Evolutionary conservation across 805 yeast genomes (phyloP).

Genomic region (Ogataea allantospora): DNA sequence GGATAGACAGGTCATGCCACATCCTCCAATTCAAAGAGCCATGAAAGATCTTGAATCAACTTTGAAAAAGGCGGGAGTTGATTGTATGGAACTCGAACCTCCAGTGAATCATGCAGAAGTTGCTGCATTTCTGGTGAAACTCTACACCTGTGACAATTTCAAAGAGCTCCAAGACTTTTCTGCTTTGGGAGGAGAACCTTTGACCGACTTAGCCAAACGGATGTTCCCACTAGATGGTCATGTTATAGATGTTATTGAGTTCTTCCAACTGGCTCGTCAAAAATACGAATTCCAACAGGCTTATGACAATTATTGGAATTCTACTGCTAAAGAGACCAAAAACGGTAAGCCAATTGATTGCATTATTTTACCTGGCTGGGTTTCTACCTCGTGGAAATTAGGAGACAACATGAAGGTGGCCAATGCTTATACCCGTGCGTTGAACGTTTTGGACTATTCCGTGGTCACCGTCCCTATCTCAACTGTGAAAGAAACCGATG

Average conservation of each 20-base stretch:
- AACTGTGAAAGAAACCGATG: slow-evolving; percentile 37
- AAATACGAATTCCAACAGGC: slow-evolving; percentile 37
- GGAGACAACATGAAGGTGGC: slow-evolving; percentile 40
- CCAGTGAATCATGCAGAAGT: slow-evolving; percentile 31
- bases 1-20: slow-evolving; percentile 48
- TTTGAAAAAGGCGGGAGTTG: slow-evolving; percentile 39
- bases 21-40: slow-evolving; percentile 54
- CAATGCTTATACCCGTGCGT: slow-evolving; percentile 53
- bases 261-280: slow-evolving; percentile 40
- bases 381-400: slow-evolving; percentile 39
- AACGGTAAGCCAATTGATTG: slow-evolving; percentile 46
- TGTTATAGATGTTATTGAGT: slow-evolving; percentile 26
- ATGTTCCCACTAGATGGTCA: slow-evolving; percentile 21
- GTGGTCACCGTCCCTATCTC: slow-evolving; percentile 45
- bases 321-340: slow-evolving; percentile 32
- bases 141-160: slow-evolving; percentile 28
- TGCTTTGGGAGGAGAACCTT: slow-evolving; percentile 32
- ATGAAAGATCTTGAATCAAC: slow-evolving; percentile 30
- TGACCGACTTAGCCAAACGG: slow-evolving; percentile 19
- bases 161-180: slow-evolving; percentile 27
- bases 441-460: slow-evolving; percentile 54
- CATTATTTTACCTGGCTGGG: slow-evolving; percentile 48
- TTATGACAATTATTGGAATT: slow-evolving; percentile 39
- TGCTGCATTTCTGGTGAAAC: slow-evolving; percentile 24
- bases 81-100: slow-evolving; percentile 40